Percentiles rank a stretch among this genome's conserved stretches.
Evolutionary conservation across 768 basidiomycete genomes (phyloP).

Genomic region (Asterophora parasitica): DNA sequence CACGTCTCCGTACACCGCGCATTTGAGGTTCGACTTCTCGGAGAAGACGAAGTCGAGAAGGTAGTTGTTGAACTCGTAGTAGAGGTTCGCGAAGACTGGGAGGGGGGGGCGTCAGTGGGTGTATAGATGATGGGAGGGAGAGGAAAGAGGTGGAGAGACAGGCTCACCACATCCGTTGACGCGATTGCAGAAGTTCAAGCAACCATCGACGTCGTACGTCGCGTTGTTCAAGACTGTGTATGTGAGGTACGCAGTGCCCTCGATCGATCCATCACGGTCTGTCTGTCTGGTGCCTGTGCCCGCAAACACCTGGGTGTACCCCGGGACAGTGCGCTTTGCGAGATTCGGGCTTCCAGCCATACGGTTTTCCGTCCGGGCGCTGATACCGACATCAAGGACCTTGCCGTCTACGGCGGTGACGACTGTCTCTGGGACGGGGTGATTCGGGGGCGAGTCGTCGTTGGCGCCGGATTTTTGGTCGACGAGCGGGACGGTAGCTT

Average conservation of each 20-base stretch:
- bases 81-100: slow-evolving; percentile 46
- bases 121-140: not conserved
- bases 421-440: slow-evolving; percentile 29
- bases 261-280: slow-evolving; percentile 38
- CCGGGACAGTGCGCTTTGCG: slow-evolving; percentile 21
- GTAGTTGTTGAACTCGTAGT: slow-evolving; percentile 44
- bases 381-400: slow-evolving; percentile 20
- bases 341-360: not conserved
- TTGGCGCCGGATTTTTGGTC: slow-evolving; percentile 35
- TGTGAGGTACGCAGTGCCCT: slow-evolving; percentile 47
- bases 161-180: slow-evolving; percentile 38
- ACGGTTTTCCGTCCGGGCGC: slow-evolving; percentile 6
- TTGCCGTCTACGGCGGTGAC: slow-evolving; percentile 44
- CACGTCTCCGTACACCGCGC: slow-evolving; percentile 39
- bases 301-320: slow-evolving; percentile 35
- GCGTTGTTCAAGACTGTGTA: slow-evolving; percentile 40
- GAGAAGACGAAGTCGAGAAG: slow-evolving; percentile 34
- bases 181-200: slow-evolving; percentile 35
- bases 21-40: slow-evolving; percentile 43
- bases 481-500: slow-evolving; percentile 27
- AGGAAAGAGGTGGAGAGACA: not conserved
- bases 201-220: slow-evolving; percentile 41
- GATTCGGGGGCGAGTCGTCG: slow-evolving; percentile 26
- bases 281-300: slow-evolving; percentile 30
- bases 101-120: not conserved